Evolutionary conservation across 495 filamentous ascomycete genomes (phyloP), one percentile per base, ranked within the genome.

Genomic region (Talaromyces liani): DNA sequence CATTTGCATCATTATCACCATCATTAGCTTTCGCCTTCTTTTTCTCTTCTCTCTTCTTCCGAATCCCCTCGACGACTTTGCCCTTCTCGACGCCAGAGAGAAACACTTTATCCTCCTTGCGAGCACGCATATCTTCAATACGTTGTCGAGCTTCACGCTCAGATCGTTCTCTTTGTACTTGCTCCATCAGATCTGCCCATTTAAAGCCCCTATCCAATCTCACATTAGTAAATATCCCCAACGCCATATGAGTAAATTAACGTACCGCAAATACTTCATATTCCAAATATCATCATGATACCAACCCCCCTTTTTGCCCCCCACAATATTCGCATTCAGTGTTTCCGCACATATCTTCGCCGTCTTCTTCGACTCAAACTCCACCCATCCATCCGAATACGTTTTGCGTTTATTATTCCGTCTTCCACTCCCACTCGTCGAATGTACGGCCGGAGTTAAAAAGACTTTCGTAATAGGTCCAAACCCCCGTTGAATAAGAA

Each of bases 231-330:
- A 0, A 27, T 14, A 7, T 5, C 12, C 9, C 53, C 29, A 56
- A 0, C 3, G 10, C 2, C 1, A 16, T 29, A 56, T 29, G 10
- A 29, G 22, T 4, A 18, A 1, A 1, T 1, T 27, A 27, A 56
- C 45, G 5, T 20, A 56, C 53, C 81, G 84, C 61, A 98, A 79
- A 71, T 97, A 98, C 63, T 84, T 87, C 65, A 89, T 80, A 69
- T 87, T 94, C 90, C 90, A 96, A 56, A 98, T 83, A 71, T 98
- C 95, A 73, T 98, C 94, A 62, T 89, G 85, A 74, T 97, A 98
- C 74, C 87, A 95, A 12, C 86, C 83, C 4, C 92, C 87, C 77
- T 96, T 97, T 70, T 88, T 89, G 16, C 92, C 94, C 27, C 92
- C 92, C 53, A 97, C 86, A 25, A 82, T 92, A 29, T 82, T 80